Percentiles rank a stretch among this genome's conserved stretches.
Conservation (phyloP, 2,329 filamentous ascomycete genomes). For the Penicillium sp. region DNA sequence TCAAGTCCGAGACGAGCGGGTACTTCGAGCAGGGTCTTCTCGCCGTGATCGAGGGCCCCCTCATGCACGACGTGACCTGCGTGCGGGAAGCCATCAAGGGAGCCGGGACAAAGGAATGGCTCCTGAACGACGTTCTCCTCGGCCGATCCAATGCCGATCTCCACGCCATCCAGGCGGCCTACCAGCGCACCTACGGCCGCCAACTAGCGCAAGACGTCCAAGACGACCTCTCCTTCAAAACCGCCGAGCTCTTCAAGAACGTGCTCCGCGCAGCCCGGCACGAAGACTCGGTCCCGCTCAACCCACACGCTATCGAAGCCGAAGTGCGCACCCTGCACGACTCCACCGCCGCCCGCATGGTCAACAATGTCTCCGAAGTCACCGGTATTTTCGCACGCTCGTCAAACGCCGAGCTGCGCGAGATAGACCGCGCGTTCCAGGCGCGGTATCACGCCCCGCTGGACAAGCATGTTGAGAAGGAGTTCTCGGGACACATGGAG, state of each 20-base stretch:
- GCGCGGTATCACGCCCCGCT: slow-evolving; percentile 71
- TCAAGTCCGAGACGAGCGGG: slow-evolving; percentile 75
- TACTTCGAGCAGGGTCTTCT: slow-evolving; percentile 76
- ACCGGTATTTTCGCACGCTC: slow-evolving; percentile 76
- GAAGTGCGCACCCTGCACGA: slow-evolving; percentile 78
- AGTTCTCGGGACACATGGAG: slow-evolving; percentile 93
- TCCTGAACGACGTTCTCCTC: slow-evolving; percentile 85
- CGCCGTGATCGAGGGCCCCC: slow-evolving; percentile 75
- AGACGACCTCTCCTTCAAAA: slow-evolving; percentile 82
- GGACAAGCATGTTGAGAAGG: slow-evolving; percentile 73
- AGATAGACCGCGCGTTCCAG: slow-evolving; percentile 75
- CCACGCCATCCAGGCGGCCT: slow-evolving; percentile 79
- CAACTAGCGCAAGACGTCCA: slow-evolving; percentile 73
- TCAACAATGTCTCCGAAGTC: slow-evolving; percentile 55
- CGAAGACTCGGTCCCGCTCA: slow-evolving; percentile 76
- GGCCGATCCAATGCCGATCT: slow-evolving; percentile 85
- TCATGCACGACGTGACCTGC: slow-evolving; percentile 73
- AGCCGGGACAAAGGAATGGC: slow-evolving; percentile 79
- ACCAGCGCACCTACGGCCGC: slow-evolving; percentile 67
- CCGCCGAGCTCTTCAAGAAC: slow-evolving; percentile 81
- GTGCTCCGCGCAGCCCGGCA: slow-evolving; percentile 73
- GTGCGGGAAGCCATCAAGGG: slow-evolving; percentile 75
- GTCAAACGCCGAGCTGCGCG: slow-evolving; percentile 81
- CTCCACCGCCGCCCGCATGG: slow-evolving; percentile 70
- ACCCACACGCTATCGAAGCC: slow-evolving; percentile 71